phyloP scores from a whole-genome alignment of 2,329 filamentous ascomycete genomes.

The Clarireedia paspali region DNA sequence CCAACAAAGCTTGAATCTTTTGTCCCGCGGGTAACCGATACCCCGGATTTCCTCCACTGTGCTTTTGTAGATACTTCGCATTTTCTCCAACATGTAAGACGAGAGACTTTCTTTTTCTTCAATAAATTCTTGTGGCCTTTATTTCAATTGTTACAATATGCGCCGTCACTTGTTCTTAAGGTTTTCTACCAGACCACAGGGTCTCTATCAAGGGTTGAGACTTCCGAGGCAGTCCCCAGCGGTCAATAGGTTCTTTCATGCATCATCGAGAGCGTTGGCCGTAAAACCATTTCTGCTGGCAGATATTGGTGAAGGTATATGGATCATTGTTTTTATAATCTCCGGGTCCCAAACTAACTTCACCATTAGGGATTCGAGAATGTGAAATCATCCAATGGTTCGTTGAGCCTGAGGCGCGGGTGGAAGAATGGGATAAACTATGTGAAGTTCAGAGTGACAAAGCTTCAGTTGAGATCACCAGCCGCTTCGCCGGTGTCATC shows the following conservation, averaged over 20 bases:
- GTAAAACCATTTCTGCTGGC: slow-evolving; percentile 77
- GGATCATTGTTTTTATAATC: neutral
- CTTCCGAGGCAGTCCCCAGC: slow-evolving; percentile 15
- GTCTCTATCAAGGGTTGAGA: slow-evolving; percentile 31
- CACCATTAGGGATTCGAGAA: slow-evolving; percentile 77
- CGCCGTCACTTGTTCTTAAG: slow-evolving; percentile 47
- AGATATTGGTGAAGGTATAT: slow-evolving; percentile 75
- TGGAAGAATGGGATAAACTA: slow-evolving; percentile 95
- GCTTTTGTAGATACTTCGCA: neutral
- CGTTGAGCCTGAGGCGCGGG: slow-evolving; percentile 86
- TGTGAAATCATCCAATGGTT: slow-evolving; percentile 99
- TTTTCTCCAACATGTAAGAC: neutral
- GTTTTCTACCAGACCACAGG: slow-evolving; percentile 44
- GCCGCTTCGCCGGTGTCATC: slow-evolving; percentile 87
- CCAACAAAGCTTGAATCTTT: neutral
- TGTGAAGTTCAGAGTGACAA: slow-evolving; percentile 99
- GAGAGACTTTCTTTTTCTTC: neutral
- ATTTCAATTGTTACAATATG: slow-evolving; percentile 34
- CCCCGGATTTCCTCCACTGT: slow-evolving; percentile 13
- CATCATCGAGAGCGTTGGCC: slow-evolving; percentile 29
- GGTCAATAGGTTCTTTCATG: slow-evolving; percentile 20
- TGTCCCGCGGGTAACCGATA: slow-evolving; percentile 18
- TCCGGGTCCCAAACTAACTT: slow-evolving; percentile 6
- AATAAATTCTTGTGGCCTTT: neutral
- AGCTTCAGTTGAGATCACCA: slow-evolving; percentile 85